phyloP scores from a whole-genome alignment of 495 filamentous ascomycete genomes.

The Neurospora sp. region DNA sequence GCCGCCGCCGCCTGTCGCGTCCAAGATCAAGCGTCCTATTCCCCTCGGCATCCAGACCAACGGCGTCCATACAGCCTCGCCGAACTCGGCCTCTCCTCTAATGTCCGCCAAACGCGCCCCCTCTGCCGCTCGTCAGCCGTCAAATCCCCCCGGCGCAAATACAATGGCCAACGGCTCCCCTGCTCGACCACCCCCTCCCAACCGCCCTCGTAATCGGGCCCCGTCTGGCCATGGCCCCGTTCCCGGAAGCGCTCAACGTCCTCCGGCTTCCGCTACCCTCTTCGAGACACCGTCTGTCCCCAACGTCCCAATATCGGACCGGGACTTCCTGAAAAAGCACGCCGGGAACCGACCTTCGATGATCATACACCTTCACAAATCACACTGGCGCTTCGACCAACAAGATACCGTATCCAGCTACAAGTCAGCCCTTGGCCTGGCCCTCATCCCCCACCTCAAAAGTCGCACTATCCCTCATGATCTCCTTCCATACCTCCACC shows the following conservation, averaged over 20 bases:
- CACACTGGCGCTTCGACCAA: slow-evolving; percentile 85
- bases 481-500: slow-evolving; percentile 47
- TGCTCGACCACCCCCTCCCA: slow-evolving; percentile 17
- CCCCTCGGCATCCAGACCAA: slow-evolving; percentile 61
- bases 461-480: slow-evolving; percentile 42
- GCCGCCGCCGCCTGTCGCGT: slow-evolving; percentile 40
- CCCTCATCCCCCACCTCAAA: slow-evolving; percentile 59
- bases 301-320: slow-evolving; percentile 47
- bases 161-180: slow-evolving; percentile 29
- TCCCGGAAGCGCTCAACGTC: slow-evolving; percentile 12
- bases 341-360: slow-evolving; percentile 66
- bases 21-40: slow-evolving; percentile 65
- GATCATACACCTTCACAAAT: slow-evolving; percentile 73
- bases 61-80: slow-evolving; percentile 47
- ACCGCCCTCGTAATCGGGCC: slow-evolving; percentile 41
- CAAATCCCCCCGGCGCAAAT: slow-evolving; percentile 35
- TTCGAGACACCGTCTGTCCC: background rate
- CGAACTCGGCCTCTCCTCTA: slow-evolving; percentile 57
- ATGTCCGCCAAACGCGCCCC: slow-evolving; percentile 53
- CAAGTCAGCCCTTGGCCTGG: slow-evolving; percentile 75
- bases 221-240: slow-evolving; percentile 34
- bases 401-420: slow-evolving; percentile 89
- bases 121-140: slow-evolving; percentile 22
- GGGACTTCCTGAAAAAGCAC: slow-evolving; percentile 77
- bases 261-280: background rate